phyloP scores from a whole-genome alignment of 2,329 filamentous ascomycete genomes.

The Xylariaceae sp. region DNA sequence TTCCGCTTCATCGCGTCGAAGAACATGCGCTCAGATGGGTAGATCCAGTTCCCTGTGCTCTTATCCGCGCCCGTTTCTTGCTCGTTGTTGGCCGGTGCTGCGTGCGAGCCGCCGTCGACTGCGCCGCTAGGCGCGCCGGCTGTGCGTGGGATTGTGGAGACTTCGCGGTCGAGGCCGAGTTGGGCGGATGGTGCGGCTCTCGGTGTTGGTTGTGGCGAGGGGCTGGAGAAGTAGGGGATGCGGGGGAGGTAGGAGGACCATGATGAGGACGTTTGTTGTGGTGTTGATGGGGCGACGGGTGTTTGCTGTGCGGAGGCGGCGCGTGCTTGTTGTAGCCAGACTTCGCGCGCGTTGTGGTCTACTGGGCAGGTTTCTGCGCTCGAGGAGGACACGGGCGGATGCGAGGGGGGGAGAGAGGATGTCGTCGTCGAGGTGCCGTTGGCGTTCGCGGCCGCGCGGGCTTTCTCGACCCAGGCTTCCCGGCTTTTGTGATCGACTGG shows the following conservation, averaged over 20 bases:
- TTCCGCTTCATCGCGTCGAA: constrained; percentile 96
- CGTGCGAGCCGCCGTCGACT: constrained; percentile 25
- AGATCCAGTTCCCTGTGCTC: constrained; percentile 84
- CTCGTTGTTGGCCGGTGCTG: constrained; percentile 59
- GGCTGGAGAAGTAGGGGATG: constrained; percentile 37
- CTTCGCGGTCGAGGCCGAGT: constrained; percentile 63
- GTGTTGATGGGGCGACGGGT: too few relatives aligned
- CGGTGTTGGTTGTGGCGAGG: constrained; percentile 10
- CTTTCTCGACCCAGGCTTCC: constrained; percentile 76
- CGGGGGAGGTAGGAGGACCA: constrained; percentile 43
- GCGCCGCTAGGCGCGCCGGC: constrained; percentile 32
- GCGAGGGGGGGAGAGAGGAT: constrained; percentile 28
- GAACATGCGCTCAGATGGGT: constrained; percentile 95
- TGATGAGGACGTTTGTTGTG: constrained; percentile 35
- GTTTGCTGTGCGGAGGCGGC: constrained; percentile 19
- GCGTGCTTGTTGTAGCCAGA: constrained; percentile 50
- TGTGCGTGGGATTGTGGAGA: constrained; percentile 74
- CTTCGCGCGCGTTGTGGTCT: constrained; percentile 61
- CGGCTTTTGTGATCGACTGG: constrained; percentile 89
- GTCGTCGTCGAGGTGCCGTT: constrained; percentile 15
- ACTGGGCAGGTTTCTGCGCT: constrained; percentile 53
- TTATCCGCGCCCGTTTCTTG: constrained; percentile 67
- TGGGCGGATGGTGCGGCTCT: not conserved
- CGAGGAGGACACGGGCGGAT: constrained; percentile 21
- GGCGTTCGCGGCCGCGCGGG: constrained; percentile 36